A percentile compares a stretch with the other conserved stretches of the same genome.
Conservation (phyloP, 208 protist genomes). For the Acanthamoeba castellanii region DNA sequence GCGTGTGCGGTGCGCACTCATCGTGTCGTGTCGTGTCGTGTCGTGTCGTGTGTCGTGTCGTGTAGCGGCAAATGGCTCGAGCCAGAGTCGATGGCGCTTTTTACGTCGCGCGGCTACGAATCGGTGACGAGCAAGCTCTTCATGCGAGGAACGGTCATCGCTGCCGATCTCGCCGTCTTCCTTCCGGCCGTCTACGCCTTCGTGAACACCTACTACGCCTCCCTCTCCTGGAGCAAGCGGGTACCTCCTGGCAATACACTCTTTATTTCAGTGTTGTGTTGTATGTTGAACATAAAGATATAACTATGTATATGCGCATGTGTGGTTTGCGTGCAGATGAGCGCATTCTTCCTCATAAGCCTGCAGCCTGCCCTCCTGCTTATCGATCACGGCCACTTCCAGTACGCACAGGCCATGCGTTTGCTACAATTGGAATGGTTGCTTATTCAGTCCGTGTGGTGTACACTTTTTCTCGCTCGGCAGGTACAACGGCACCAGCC, state of each 20-base stretch:
- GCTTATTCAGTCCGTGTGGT: conserved; percentile 55
- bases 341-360: conserved; percentile 77
- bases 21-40: not conserved
- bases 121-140: conserved; percentile 86
- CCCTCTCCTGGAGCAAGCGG: not conserved
- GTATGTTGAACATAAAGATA: too few relatives aligned
- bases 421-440: not conserved
- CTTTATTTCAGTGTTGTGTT: too few relatives aligned
- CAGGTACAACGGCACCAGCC: conserved; percentile 88
- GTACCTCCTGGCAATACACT: not conserved
- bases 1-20: not conserved
- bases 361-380: conserved; percentile 90
- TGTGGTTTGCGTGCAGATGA: not conserved
- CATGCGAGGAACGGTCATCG: conserved; percentile 91
- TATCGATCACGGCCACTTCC: conserved; percentile 96
- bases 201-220: not conserved
- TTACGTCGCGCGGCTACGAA: conserved; percentile 89
- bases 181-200: conserved; percentile 79
- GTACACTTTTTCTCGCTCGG: not conserved
- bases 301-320: too few relatives aligned
- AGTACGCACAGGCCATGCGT: conserved; percentile 89
- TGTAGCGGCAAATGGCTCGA: conserved; percentile 76
- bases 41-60: not conserved
- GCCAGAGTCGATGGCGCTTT: conserved; percentile 86
- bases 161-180: conserved; percentile 90